Conservation (phyloP, 345 rosid species). For the Laguncularia racemosa region DNA sequence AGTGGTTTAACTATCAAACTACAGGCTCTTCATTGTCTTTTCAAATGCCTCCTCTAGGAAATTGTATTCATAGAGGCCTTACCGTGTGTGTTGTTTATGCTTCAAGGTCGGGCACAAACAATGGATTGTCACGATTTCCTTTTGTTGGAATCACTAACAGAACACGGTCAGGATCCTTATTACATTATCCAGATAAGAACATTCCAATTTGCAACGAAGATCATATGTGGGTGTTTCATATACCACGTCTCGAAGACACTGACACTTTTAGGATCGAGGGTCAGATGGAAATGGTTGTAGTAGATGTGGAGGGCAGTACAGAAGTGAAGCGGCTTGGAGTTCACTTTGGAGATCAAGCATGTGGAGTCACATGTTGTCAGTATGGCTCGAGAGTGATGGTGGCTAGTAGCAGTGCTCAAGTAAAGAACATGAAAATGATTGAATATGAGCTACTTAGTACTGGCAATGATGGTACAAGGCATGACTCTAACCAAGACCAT, state of each 20-base stretch:
- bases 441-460: too few species aligned
- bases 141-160: neutral
- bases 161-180: neutral
- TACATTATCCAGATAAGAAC: neutral
- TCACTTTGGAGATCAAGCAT: neutral
- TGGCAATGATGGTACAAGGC: too few species aligned
- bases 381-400: too few species aligned
- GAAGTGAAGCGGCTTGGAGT: constrained; percentile 2
- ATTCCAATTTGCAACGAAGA: neutral
- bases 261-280: neutral
- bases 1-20: constrained; percentile 8
- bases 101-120: neutral
- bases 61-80: constrained; percentile 3
- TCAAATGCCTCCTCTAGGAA: constrained; percentile 6
- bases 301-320: neutral
- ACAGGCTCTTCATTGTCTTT: constrained; percentile 2
- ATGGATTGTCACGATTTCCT: neutral
- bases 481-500: too few species aligned
- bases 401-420: too few species aligned
- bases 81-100: constrained; percentile 1
- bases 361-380: too few species aligned
- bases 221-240: constrained; percentile 3
- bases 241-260: neutral
- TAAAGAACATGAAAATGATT: too few species aligned
- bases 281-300: neutral